Percentiles rank a stretch among this genome's conserved stretches.
These are phyloP conservation scores for Cladorrhinum sp. DNA, from an alignment of 2,329 filamentous ascomycete genomes.

Conservation along the genomic window DNA sequence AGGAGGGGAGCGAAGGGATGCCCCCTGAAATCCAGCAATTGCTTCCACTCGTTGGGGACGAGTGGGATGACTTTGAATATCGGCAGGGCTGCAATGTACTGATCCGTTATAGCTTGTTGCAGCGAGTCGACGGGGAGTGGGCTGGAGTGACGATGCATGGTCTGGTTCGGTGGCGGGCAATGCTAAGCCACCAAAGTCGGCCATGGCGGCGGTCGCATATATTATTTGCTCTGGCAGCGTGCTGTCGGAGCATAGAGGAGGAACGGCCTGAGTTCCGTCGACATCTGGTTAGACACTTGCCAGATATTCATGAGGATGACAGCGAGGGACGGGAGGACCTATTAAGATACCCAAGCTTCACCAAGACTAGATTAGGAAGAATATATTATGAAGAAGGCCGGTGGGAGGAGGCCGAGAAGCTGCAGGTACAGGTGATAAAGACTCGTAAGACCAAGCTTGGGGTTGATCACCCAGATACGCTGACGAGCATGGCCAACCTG, in stretches of 20 bases:
- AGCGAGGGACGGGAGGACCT: background rate
- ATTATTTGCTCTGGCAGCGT: slow-evolving; percentile 8
- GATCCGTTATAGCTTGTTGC: slow-evolving; percentile 13
- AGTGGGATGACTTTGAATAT: slow-evolving; percentile 7
- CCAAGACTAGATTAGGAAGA: too few species aligned
- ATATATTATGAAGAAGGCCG: background rate
- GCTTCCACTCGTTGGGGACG: too few species aligned
- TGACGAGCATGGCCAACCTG: too few species aligned
- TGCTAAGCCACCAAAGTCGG: background rate
- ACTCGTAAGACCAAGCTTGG: too few species aligned
- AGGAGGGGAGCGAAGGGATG: background rate
- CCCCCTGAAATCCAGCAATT: too few species aligned
- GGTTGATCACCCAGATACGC: too few species aligned
- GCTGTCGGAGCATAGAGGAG: slow-evolving; percentile 5
- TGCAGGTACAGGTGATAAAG: slow-evolving; percentile 7
- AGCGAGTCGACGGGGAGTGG: slow-evolving; percentile 13
- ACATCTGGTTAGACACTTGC: too few species aligned
- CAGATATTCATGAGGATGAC: too few species aligned
- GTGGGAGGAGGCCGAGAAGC: too few species aligned
- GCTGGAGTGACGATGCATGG: slow-evolving; percentile 14
- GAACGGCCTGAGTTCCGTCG: slow-evolving; percentile 13
- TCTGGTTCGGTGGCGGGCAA: slow-evolving; percentile 15
- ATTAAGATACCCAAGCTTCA: too few species aligned
- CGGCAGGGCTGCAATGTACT: slow-evolving; percentile 12
- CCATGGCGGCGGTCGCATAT: too few species aligned